phyloP scores from a whole-genome alignment of 176 grass and related monocot species.

The Typha latifolia region DNA sequence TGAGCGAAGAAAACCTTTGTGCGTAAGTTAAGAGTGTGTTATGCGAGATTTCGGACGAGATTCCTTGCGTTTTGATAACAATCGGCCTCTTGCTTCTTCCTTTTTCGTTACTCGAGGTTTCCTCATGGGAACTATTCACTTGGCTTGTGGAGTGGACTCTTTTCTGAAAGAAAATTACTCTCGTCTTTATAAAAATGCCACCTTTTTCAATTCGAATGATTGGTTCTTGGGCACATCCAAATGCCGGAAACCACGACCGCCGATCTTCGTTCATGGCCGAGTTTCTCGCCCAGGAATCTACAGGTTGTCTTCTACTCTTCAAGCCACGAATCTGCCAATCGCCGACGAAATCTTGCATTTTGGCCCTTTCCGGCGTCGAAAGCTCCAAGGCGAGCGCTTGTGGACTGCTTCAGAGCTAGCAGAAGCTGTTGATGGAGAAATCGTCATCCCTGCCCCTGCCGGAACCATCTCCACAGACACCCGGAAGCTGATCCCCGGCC shows the following conservation, averaged over 20 bases:
- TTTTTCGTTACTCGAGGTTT: neutral
- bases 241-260: neutral
- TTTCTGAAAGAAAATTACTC: neutral
- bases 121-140: neutral
- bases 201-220: neutral
- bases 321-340: neutral
- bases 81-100: no score
- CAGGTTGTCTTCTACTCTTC: neutral
- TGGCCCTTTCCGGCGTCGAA: neutral
- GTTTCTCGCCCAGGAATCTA: neutral
- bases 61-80: no score
- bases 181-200: neutral
- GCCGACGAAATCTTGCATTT: neutral
- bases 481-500: neutral
- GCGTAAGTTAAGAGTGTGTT: no score
- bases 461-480: conserved; percentile 6
- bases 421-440: conserved; percentile 5
- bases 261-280: neutral
- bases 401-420: conserved; percentile 9
- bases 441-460: neutral
- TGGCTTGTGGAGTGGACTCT: neutral
- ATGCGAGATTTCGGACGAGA: no score
- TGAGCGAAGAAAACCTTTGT: no score
- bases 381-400: neutral
- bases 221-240: neutral